phyloP scores from a whole-genome alignment of 805 yeast genomes.

The Candida yuanshanica region DNA sequence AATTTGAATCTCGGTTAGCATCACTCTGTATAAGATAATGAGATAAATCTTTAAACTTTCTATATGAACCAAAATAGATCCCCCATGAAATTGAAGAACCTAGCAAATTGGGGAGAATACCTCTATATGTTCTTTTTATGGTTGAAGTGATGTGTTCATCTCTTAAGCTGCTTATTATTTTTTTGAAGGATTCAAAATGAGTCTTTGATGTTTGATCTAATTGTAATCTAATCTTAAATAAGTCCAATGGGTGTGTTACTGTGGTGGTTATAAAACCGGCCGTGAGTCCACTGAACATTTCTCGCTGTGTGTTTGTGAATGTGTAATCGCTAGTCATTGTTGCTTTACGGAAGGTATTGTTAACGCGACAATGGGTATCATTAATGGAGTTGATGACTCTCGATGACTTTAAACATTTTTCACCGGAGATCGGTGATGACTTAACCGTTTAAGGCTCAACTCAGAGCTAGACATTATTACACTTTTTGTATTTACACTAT shows the following conservation, averaged over 20 bases:
- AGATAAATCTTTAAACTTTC: slow-evolving; percentile 45
- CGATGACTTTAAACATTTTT: no score
- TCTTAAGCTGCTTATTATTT: slow-evolving; percentile 16
- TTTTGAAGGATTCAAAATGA: slow-evolving; percentile 25
- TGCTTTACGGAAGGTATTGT: no score
- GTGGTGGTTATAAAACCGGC: slow-evolving; percentile 82
- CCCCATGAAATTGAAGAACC: slow-evolving; percentile 93
- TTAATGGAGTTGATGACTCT: no score
- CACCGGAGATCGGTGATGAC: no score
- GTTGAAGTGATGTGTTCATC: not conserved
- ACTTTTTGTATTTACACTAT: no score
- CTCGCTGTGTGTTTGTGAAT: slow-evolving; percentile 28
- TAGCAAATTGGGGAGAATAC: slow-evolving; percentile 48
- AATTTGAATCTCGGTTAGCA: slow-evolving; percentile 25
- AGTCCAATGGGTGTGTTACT: slow-evolving; percentile 84
- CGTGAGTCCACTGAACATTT: slow-evolving; percentile 62
- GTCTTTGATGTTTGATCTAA: slow-evolving; percentile 36
- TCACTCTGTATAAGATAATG: slow-evolving; percentile 13
- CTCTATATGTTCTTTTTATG: slow-evolving; percentile 15
- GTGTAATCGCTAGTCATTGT: no score
- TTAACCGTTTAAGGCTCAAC: no score
- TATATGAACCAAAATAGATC: slow-evolving; percentile 73
- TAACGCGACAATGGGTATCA: no score
- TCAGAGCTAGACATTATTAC: no score
- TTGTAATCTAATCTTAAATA: slow-evolving; percentile 79